Percentiles rank a stretch among this genome's conserved stretches.
Evolutionary conservation across 2,329 filamentous ascomycete species (phyloP).

Genomic region (Herpotrichia juniperi): DNA sequence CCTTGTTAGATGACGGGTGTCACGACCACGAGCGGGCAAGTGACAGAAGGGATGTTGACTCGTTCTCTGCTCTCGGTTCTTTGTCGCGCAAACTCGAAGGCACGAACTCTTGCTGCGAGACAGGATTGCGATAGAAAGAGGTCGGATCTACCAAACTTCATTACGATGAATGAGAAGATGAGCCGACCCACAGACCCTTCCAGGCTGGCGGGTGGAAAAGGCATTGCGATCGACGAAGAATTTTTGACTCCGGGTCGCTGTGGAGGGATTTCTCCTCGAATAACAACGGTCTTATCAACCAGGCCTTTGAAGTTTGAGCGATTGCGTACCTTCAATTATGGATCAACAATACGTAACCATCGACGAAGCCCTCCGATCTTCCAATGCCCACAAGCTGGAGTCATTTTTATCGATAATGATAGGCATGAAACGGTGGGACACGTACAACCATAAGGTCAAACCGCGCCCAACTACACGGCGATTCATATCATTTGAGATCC

Average conservation of each 20-base stretch:
- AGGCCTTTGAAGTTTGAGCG: too few relatives aligned
- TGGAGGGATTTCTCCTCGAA: too few relatives aligned
- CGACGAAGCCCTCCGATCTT: neutral
- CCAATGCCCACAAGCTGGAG: neutral
- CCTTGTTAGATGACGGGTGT: conserved; percentile 12
- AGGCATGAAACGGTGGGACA: neutral
- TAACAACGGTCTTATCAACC: too few relatives aligned
- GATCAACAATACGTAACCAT: neutral
- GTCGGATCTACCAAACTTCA: neutral
- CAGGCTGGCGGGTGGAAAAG: too few relatives aligned
- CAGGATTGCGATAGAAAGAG: neutral
- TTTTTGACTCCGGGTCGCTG: too few relatives aligned
- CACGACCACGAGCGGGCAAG: neutral
- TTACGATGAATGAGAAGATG: too few relatives aligned
- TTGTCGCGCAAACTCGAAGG: neutral
- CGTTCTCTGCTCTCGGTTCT: too few relatives aligned
- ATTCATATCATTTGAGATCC: too few relatives aligned
- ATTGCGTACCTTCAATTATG: neutral
- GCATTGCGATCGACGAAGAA: too few relatives aligned
- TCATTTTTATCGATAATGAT: conserved; percentile 1
- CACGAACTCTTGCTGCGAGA: neutral
- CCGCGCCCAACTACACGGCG: too few relatives aligned
- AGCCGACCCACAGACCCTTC: too few relatives aligned
- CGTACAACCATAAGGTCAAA: neutral
- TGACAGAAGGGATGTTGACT: neutral